These are phyloP conservation scores for Quillaja saponaria DNA, from an alignment of 306 rosid genomes.

Conservation along the genomic window DNA sequence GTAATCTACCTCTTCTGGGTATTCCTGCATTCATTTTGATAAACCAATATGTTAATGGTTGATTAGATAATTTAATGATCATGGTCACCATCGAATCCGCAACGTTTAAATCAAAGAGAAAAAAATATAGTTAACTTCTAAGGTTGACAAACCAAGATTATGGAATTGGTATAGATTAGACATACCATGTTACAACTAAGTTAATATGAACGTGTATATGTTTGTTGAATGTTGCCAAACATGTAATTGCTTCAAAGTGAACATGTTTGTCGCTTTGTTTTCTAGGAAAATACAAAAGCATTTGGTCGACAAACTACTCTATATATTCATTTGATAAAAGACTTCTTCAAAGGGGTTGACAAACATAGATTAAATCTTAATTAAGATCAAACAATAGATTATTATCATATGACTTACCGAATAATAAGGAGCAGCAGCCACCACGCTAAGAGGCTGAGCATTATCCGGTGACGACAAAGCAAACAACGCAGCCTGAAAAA, in stretches of 20 bases:
- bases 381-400: too few species aligned
- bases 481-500: constrained; percentile 59
- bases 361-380: too few species aligned
- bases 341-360: too few species aligned
- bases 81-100: constrained; percentile 3
- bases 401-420: constrained; percentile 45
- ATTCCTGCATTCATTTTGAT: constrained; percentile 42
- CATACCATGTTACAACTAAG: constrained; percentile 50
- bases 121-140: neutral
- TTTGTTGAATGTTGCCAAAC: constrained; percentile 39
- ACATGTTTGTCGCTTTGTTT: constrained; percentile 47
- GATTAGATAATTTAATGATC: neutral
- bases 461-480: constrained; percentile 53
- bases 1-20: constrained; percentile 43
- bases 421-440: constrained; percentile 73
- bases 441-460: constrained; percentile 49
- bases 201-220: constrained; percentile 28
- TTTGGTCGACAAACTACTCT: neutral
- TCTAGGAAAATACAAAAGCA: constrained; percentile 6
- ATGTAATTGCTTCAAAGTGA: constrained; percentile 13
- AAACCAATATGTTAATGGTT: constrained; percentile 1
- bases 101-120: neutral
- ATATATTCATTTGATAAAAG: too few species aligned
- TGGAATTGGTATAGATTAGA: constrained; percentile 6
- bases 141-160: constrained; percentile 13